Conservation (phyloP, 495 filamentous ascomycete genomes). For the Neurospora sublineolata region DNA sequence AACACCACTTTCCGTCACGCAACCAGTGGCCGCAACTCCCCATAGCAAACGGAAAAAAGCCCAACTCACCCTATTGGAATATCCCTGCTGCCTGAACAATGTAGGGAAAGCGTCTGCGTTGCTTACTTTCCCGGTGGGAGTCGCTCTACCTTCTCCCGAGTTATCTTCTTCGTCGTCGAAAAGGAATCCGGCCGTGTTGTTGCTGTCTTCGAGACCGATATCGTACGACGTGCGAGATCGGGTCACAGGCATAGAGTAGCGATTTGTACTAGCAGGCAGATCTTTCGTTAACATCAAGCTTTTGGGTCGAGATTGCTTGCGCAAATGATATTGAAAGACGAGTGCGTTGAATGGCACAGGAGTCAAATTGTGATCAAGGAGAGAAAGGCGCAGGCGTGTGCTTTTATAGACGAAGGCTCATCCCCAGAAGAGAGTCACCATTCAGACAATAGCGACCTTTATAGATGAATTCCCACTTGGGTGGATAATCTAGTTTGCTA, state of each 20-base stretch:
- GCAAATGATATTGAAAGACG: neutral
- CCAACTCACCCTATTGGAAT: conserved; percentile 56
- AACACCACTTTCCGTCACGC: neutral
- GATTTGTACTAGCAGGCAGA: conserved; percentile 48
- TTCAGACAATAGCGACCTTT: neutral
- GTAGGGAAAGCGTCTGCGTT: conserved; percentile 74
- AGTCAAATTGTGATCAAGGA: neutral
- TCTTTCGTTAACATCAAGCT: conserved; percentile 8
- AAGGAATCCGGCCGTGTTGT: conserved; percentile 67
- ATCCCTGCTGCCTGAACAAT: conserved; percentile 58
- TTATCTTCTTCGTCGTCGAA: conserved; percentile 69
- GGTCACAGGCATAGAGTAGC: conserved; percentile 82
- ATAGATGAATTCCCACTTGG: neutral
- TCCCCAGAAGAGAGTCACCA: neutral
- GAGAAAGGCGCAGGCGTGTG: neutral
- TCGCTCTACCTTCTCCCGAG: conserved; percentile 48
- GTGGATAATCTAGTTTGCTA: neutral
- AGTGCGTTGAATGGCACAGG: neutral
- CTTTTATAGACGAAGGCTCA: neutral
- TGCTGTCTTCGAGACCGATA: conserved; percentile 50
- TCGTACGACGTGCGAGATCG: conserved; percentile 49
- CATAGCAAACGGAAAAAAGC: conserved; percentile 3
- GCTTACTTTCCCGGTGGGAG: conserved; percentile 36
- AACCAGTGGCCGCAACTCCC: neutral
- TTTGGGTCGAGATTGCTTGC: neutral